phyloP scores from a whole-genome alignment of 441 rosid genomes.

The Brassica balearica region DNA sequence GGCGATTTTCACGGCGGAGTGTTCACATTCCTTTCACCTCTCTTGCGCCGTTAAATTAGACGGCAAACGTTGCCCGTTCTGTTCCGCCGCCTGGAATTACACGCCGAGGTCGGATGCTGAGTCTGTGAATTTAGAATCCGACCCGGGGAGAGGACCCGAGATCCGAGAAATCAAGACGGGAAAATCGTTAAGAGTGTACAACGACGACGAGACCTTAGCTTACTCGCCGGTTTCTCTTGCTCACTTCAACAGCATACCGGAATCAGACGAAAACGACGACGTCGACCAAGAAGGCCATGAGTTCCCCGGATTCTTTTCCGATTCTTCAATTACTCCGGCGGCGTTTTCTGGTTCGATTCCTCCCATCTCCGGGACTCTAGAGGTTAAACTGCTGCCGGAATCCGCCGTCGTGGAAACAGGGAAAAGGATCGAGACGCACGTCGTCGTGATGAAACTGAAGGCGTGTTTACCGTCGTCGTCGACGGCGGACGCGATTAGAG shows the following conservation, averaged over 20 bases:
- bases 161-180: slow-evolving; percentile 43
- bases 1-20: slow-evolving; percentile 88
- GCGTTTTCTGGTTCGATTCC: slow-evolving; percentile 17
- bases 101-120: slow-evolving; percentile 43
- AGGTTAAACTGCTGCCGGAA: slow-evolving; percentile 61
- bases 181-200: slow-evolving; percentile 65
- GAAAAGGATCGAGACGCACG: slow-evolving; percentile 62
- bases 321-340: slow-evolving; percentile 14
- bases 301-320: slow-evolving; percentile 65
- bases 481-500: slow-evolving; percentile 33
- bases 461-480: slow-evolving; percentile 47
- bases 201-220: slow-evolving; percentile 81
- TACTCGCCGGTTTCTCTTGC: slow-evolving; percentile 64
- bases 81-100: slow-evolving; percentile 68
- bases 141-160: slow-evolving; percentile 29
- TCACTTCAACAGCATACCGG: slow-evolving; percentile 79
- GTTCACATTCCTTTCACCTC: slow-evolving; percentile 80
- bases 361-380: slow-evolving; percentile 46
- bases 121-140: not conserved
- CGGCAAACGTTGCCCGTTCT: slow-evolving; percentile 74
- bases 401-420: slow-evolving; percentile 68
- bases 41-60: slow-evolving; percentile 65
- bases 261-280: slow-evolving; percentile 69
- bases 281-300: slow-evolving; percentile 44
- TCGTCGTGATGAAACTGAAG: slow-evolving; percentile 62